These are phyloP conservation scores for Elongisporangium prolatum DNA, from an alignment of 352 stramenopile species.

Conservation along the genomic window DNA sequence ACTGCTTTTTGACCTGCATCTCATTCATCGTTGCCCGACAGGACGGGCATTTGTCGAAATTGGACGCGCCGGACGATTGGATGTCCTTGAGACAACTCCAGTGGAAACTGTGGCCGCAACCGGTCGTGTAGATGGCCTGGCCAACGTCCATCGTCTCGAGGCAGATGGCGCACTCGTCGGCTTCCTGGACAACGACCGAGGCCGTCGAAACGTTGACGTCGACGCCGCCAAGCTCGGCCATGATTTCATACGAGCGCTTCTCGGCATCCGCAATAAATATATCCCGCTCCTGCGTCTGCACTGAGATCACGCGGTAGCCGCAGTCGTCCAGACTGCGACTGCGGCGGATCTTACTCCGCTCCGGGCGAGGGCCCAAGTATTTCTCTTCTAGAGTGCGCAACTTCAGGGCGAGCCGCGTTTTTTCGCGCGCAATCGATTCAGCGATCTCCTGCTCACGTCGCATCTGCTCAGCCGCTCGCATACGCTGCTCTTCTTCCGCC, in stretches of 20 bases:
- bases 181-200: slow-evolving; percentile 52
- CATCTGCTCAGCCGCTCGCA: slow-evolving; percentile 42
- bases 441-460: slow-evolving; percentile 45
- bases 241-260: slow-evolving; percentile 42
- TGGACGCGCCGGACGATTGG: slow-evolving; percentile 69
- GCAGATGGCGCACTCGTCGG: slow-evolving; percentile 83
- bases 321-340: slow-evolving; percentile 55
- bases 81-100: slow-evolving; percentile 84
- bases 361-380: slow-evolving; percentile 50
- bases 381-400: slow-evolving; percentile 49
- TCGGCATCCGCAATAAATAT: slow-evolving; percentile 57
- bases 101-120: slow-evolving; percentile 83
- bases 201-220: slow-evolving; percentile 16
- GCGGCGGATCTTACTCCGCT: slow-evolving; percentile 32
- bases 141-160: slow-evolving; percentile 77
- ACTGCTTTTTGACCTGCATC: slow-evolving; percentile 82
- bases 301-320: slow-evolving; percentile 16
- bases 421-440: slow-evolving; percentile 32
- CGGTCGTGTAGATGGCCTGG: slow-evolving; percentile 78
- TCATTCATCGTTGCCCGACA: slow-evolving; percentile 71
- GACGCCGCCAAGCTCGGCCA: slow-evolving; percentile 22
- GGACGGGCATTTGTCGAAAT: slow-evolving; percentile 83
- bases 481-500: slow-evolving; percentile 62
- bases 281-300: slow-evolving; percentile 38
- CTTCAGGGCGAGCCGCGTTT: slow-evolving; percentile 30